Evolutionary conservation across 805 yeast species (phyloP), one percentile per base, ranked within the genome.

Genomic region (Trichomonascus vanleenenianus): DNA sequence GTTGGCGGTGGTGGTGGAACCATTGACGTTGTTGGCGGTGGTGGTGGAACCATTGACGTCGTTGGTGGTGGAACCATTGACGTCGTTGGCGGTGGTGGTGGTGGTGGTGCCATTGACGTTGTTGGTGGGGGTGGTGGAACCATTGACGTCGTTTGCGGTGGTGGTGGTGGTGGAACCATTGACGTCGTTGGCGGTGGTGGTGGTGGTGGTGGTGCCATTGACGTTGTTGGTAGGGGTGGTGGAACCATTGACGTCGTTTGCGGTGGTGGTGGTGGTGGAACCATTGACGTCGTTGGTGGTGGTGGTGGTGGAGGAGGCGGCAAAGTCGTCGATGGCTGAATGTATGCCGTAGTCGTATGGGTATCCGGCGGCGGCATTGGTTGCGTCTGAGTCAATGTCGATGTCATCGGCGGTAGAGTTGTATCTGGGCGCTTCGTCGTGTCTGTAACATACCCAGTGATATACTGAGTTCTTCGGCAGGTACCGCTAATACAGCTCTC

Each of bases 281-380:
- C 18, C 16, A 15, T 40, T 18, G 43, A 19, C 11, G 44, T 15
- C 19, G 36, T 37, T 18, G 36, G 30, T 5, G 44, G 30, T 18
- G 44, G 33, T 16, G 39, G 39, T 9, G 31, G 27, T 14, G 38
- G 37, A 30, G 34, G 22, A 12, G 30, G 27, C 8, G 8, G 27
- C 8, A 22, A 22, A 22, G 27, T 22, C 8, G 27, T 22, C 27
- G 27, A 22, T 4, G 27, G 27, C 27, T 22, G 27, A 22, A 22
- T 22, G 27, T 22, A 22, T 4, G 27, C 39, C 10, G 51, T 43
- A 3, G 39, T 35, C 9, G 34, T 12, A 6, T 6, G 15, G 5
- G 45, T 46, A 1, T 34, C 38, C 7, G 49, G 49, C 6, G 40
- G 47, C 11, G 51, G 51, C 10, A 42, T 25, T 12, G 44, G 39